Conservation (phyloP, 305 asterid species). For the Fraxinus sp. region DNA sequence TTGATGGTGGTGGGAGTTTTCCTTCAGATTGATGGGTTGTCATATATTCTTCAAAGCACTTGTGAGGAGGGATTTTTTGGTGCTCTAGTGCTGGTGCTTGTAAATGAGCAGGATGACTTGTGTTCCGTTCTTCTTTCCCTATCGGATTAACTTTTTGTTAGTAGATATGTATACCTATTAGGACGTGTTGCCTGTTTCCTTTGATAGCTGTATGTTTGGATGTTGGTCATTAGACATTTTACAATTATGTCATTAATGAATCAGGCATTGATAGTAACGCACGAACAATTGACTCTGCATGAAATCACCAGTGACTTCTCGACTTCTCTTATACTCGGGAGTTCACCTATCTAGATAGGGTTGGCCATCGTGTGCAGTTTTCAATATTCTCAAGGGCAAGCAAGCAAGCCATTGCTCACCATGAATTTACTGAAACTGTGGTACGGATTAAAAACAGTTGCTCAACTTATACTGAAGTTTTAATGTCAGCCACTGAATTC, state of each 20-base stretch:
- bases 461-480: background rate
- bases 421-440: background rate
- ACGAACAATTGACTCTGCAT: background rate
- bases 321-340: background rate
- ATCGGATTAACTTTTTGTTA: background rate
- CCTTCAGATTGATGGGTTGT: conserved; percentile 31
- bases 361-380: background rate
- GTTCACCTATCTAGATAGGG: background rate
- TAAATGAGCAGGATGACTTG: conserved; percentile 44
- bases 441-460: background rate
- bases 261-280: background rate
- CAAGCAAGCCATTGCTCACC: background rate
- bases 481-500: background rate
- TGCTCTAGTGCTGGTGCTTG: conserved; percentile 31
- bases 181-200: conserved; percentile 8
- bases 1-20: background rate
- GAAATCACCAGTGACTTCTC: background rate
- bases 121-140: background rate
- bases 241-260: background rate
- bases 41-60: conserved; percentile 13
- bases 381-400: background rate
- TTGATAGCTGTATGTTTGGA: background rate
- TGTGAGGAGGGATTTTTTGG: conserved; percentile 17
- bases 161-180: conserved; percentile 10
- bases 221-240: background rate